Percentiles rank a stretch among this genome's conserved stretches.
Conservation (phyloP, 257 asterid genomes). For the Linderniella brevidens region DNA sequence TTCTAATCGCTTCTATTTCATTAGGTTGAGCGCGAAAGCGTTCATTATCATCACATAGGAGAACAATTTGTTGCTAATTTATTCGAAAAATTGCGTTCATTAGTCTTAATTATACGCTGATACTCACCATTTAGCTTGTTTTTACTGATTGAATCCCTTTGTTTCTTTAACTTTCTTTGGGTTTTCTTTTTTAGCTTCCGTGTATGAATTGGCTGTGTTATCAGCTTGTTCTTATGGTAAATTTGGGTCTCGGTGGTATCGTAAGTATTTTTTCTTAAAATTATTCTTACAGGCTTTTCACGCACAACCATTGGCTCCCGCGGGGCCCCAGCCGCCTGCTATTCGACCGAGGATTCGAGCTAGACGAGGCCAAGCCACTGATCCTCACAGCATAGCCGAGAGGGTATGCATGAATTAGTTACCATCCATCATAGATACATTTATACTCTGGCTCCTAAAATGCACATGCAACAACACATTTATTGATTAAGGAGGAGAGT, state of each 20-base stretch:
- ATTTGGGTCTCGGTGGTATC: background rate
- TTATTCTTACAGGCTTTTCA: constrained; percentile 47
- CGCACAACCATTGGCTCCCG: constrained; percentile 61
- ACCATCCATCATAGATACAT: too few species aligned
- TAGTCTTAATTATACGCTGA: too few species aligned
- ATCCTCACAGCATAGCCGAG: constrained; percentile 99
- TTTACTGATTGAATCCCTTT: too few species aligned
- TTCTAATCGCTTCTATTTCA: too few species aligned
- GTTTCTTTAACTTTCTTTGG: too few species aligned
- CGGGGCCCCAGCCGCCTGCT: constrained; percentile 68
- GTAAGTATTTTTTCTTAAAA: background rate
- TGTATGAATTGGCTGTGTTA: too few species aligned
- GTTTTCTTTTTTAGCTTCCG: too few species aligned
- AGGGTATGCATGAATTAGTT: constrained; percentile 40
- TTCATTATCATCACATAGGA: background rate
- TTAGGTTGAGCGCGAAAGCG: background rate
- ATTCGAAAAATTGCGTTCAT: too few species aligned
- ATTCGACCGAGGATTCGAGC: constrained; percentile 95
- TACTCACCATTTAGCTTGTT: too few species aligned
- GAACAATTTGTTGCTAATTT: background rate
- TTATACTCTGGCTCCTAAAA: background rate
- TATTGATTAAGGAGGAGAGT: background rate
- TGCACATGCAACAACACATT: background rate
- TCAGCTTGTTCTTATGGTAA: too few species aligned
- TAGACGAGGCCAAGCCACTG: constrained; percentile 98